These are phyloP conservation scores for Allantophomopsis cytisporea DNA, from an alignment of 2,329 filamentous ascomycete genomes.

Conservation along the genomic window DNA sequence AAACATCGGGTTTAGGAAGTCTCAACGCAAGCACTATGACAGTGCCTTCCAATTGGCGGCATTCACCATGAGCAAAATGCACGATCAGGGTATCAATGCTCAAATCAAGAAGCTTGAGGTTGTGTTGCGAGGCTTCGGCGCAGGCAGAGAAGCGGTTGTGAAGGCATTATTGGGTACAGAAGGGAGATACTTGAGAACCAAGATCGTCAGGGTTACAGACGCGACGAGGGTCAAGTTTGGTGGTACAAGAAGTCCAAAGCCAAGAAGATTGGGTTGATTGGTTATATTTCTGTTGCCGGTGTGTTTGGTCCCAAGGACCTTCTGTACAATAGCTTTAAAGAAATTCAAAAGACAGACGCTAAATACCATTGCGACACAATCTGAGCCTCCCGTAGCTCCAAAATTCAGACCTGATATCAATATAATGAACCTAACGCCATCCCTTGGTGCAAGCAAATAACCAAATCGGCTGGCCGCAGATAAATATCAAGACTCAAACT, in stretches of 20 bases:
- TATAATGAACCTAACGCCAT: too few species aligned
- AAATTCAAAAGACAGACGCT: too few species aligned
- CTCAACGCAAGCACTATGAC: slow-evolving; percentile 71
- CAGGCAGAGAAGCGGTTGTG: slow-evolving; percentile 74
- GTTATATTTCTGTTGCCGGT: background rate
- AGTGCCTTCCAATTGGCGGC: slow-evolving; percentile 81
- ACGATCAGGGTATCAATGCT: slow-evolving; percentile 65
- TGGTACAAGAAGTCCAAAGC: slow-evolving; percentile 74
- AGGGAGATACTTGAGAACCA: slow-evolving; percentile 58
- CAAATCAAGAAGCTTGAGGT: slow-evolving; percentile 71
- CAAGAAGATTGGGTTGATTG: slow-evolving; percentile 52
- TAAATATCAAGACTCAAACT: background rate
- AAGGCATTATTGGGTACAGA: slow-evolving; percentile 84
- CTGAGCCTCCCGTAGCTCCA: too few species aligned
- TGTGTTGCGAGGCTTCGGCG: slow-evolving; percentile 71
- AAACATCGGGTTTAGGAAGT: slow-evolving; percentile 84
- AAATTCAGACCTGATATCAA: too few species aligned
- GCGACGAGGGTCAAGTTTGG: slow-evolving; percentile 89
- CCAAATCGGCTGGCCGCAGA: too few species aligned
- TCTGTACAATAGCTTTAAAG: background rate
- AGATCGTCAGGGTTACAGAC: slow-evolving; percentile 73
- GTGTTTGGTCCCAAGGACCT: background rate
- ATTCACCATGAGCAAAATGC: slow-evolving; percentile 71
- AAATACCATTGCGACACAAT: too few species aligned
- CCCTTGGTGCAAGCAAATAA: too few species aligned